phyloP scores from a whole-genome alignment of 2,329 filamentous ascomycete species.

The Trichophyton equinum region DNA sequence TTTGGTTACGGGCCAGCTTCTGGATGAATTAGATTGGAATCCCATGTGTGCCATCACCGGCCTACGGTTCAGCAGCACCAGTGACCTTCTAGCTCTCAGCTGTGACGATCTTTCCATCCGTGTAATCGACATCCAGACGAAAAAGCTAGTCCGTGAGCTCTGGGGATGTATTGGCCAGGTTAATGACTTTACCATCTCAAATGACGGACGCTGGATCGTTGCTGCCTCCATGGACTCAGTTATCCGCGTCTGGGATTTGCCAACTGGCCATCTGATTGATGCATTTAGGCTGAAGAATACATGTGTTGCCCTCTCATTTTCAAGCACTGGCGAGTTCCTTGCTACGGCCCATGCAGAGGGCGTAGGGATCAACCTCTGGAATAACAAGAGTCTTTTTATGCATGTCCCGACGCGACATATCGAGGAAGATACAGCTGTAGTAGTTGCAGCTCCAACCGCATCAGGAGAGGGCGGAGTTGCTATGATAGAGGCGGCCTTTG shows the following conservation, averaged over 20 bases:
- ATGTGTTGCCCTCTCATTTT: conserved; percentile 79
- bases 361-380: conserved; percentile 90
- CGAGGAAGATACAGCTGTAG: conserved; percentile 58
- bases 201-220: conserved; percentile 85
- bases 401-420: conserved; percentile 80
- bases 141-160: conserved; percentile 81
- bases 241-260: conserved; percentile 84
- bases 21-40: conserved; percentile 74
- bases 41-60: conserved; percentile 62
- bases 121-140: conserved; percentile 80
- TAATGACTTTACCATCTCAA: conserved; percentile 79
- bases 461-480: conserved; percentile 72
- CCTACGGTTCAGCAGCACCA: conserved; percentile 68
- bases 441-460: conserved; percentile 56
- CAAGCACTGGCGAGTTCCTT: conserved; percentile 81
- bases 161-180: conserved; percentile 65
- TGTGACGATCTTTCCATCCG: conserved; percentile 83
- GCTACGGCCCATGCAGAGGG: conserved; percentile 73
- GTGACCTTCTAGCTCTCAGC: conserved; percentile 73
- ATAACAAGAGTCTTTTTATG: conserved; percentile 80
- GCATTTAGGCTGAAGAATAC: conserved; percentile 67
- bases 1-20: conserved; percentile 66
- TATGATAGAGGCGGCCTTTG: conserved; percentile 63
- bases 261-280: conserved; percentile 90
- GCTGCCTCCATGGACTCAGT: conserved; percentile 70